Evolutionary conservation across 2,329 filamentous ascomycete genomes (phyloP).

Genomic region (Ceratocystis smalleyi): DNA sequence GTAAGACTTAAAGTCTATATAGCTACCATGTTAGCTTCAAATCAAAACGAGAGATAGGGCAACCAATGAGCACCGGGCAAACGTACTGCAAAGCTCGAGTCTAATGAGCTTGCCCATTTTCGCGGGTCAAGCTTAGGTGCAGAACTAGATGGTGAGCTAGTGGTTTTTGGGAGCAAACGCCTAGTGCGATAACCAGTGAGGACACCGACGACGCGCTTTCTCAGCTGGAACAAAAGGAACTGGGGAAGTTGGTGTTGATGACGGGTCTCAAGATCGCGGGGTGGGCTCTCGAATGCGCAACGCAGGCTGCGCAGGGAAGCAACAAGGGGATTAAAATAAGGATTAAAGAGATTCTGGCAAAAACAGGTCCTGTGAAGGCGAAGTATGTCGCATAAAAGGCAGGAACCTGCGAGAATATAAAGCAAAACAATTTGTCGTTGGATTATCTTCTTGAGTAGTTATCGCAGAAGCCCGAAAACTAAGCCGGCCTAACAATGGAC

Average conservation of each 20-base stretch:
- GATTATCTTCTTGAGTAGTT: neutral
- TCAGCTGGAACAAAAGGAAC: no score
- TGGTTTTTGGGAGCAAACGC: neutral
- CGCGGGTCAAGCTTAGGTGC: conserved; percentile 20
- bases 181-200: neutral
- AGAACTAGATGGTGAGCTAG: neutral
- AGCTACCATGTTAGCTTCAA: conserved; percentile 7
- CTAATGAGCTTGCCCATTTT: conserved; percentile 92
- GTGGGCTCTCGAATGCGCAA: conserved; percentile 8
- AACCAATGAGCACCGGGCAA: conserved; percentile 8
- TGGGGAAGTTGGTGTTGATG: neutral
- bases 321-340: conserved; percentile 2
- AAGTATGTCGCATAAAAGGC: neutral
- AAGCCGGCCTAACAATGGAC: neutral
- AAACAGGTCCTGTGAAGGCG: neutral
- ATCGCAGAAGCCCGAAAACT: neutral
- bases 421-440: neutral
- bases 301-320: neutral
- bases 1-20: conserved; percentile 93
- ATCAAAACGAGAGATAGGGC: neutral
- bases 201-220: neutral
- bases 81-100: conserved; percentile 79
- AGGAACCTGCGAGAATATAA: neutral
- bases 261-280: conserved; percentile 1
- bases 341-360: neutral